phyloP scores from a whole-genome alignment of 176 grass and related monocot species.

The Aegilops longissima region DNA sequence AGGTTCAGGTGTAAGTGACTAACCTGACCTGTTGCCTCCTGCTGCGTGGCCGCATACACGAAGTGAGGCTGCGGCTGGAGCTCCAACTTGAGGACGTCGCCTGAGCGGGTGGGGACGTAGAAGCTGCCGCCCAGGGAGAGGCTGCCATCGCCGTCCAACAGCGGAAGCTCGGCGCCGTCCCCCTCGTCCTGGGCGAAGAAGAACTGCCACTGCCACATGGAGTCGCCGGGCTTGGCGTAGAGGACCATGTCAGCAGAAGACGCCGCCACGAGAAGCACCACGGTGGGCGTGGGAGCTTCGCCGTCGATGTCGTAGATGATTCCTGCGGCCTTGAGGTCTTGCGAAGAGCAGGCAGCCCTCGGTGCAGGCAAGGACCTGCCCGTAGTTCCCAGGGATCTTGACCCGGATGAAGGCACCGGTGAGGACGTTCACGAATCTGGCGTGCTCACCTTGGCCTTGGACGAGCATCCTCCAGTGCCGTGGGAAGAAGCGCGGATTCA shows the following conservation, averaged over 20 bases:
- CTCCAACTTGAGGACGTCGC: neutral
- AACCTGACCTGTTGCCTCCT: neutral
- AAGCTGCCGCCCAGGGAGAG: neutral
- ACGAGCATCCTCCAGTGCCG: neutral
- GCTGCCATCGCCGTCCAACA: neutral
- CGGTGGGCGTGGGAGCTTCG: neutral
- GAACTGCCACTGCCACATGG: neutral
- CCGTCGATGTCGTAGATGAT: neutral
- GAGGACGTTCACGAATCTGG: neutral
- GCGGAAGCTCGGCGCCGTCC: too few relatives aligned
- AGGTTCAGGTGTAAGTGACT: neutral
- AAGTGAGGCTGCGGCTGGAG: conserved; percentile 4
- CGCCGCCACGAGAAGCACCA: neutral
- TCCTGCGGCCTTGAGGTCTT: neutral
- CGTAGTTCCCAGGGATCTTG: neutral
- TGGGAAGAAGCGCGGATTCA: neutral
- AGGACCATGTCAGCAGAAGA: neutral
- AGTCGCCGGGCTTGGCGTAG: neutral
- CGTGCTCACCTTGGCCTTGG: too few relatives aligned
- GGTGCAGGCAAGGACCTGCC: neutral
- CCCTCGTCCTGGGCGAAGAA: too few relatives aligned
- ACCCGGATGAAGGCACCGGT: neutral
- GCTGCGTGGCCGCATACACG: neutral
- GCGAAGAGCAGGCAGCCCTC: neutral
- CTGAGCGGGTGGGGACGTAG: neutral